Percentiles rank a stretch among this genome's conserved stretches.
Evolutionary conservation across 2,329 filamentous ascomycete genomes (phyloP).

Genomic region (Aspergillus candidus): DNA sequence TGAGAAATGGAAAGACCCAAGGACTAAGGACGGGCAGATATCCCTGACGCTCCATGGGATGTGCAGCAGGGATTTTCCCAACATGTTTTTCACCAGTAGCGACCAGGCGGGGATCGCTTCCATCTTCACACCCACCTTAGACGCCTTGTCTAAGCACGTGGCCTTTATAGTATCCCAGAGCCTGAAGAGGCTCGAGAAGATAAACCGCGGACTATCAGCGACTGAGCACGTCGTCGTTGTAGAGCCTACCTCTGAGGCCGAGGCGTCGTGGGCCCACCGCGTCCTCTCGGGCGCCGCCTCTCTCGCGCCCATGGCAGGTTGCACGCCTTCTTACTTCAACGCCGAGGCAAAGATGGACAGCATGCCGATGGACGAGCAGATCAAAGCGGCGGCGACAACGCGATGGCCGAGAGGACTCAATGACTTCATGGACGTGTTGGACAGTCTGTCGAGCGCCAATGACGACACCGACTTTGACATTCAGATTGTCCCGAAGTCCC

Average conservation of each 20-base stretch:
- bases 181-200: no score
- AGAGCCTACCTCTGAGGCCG: not conserved
- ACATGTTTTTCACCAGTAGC: constrained; percentile 1
- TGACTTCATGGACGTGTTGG: no score
- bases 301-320: not conserved
- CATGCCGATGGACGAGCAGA: not conserved
- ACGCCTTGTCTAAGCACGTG: no score
- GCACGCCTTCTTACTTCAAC: constrained; percentile 4
- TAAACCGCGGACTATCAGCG: not conserved
- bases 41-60: not conserved
- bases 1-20: no score
- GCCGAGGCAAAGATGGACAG: constrained; percentile 1
- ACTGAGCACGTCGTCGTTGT: not conserved
- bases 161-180: no score
- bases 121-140: not conserved
- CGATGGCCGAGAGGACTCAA: no score
- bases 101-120: not conserved
- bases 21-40: not conserved
- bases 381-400: no score
- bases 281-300: not conserved
- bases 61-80: constrained; percentile 3
- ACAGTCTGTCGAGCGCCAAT: no score
- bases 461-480: no score
- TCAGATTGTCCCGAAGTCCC: no score
- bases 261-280: not conserved